A percentile compares a stretch with the other conserved stretches of the same genome.
Conservation (phyloP, 257 asterid species). For the Vinca minor region DNA sequence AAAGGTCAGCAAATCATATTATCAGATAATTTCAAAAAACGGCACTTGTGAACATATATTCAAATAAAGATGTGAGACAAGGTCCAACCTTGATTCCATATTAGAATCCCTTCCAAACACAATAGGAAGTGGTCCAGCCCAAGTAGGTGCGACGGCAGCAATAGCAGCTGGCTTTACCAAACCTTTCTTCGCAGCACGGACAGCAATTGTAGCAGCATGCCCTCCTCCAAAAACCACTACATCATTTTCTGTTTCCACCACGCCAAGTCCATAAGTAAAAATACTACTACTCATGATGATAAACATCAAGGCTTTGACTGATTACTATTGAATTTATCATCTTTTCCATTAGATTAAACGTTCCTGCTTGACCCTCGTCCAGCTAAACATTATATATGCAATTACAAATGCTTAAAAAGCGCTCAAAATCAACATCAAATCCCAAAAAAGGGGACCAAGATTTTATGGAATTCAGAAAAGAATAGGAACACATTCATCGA, state of each 20-base stretch:
- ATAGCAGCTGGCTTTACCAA: slow-evolving; percentile 67
- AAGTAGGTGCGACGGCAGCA: slow-evolving; percentile 95
- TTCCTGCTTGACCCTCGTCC: not conserved
- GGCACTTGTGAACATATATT: not conserved
- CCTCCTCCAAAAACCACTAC: slow-evolving; percentile 89
- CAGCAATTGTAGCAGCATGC: slow-evolving; percentile 89
- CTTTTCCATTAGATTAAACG: not conserved
- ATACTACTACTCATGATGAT: not conserved
- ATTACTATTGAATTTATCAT: not conserved
- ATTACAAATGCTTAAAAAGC: not conserved
- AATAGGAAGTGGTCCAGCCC: slow-evolving; percentile 98
- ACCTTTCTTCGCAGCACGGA: slow-evolving; percentile 75
- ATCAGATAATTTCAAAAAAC: not conserved
- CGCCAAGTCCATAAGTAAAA: slow-evolving; percentile 8
- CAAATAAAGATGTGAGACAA: not conserved
- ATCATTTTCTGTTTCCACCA: slow-evolving; percentile 42
- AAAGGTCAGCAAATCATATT: too few species aligned
- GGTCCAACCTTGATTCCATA: slow-evolving; percentile 65
- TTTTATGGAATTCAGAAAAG: not conserved
- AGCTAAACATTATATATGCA: not conserved
- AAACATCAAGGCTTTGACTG: not conserved
- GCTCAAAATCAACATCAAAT: not conserved
- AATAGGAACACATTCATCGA: not conserved
- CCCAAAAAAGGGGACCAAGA: not conserved
- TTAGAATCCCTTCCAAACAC: slow-evolving; percentile 81